These are phyloP conservation scores for Fusarium pseudonygamai DNA, from an alignment of 2,329 filamentous ascomycete species.

Conservation along the genomic window DNA sequence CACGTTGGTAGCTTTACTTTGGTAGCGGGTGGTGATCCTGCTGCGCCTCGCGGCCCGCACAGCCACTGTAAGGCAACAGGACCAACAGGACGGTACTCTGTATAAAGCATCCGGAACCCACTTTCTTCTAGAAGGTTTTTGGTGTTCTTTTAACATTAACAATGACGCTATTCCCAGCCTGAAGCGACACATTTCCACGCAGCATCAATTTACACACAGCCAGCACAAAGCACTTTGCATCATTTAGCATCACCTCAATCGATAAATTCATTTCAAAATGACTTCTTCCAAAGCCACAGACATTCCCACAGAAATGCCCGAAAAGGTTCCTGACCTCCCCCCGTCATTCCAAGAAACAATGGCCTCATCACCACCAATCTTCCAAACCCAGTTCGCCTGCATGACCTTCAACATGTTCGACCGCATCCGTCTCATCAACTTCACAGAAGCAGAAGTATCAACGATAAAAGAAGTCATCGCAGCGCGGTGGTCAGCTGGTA, in stretches of 20 bases:
- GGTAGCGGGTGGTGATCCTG: background rate
- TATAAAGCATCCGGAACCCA: background rate
- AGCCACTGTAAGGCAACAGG: background rate
- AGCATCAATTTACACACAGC: too few species aligned
- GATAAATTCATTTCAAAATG: background rate
- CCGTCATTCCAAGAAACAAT: constrained; percentile 26
- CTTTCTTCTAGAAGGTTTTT: background rate
- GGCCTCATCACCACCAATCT: background rate
- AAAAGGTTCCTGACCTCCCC: background rate
- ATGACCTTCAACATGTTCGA: constrained; percentile 7
- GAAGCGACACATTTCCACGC: background rate
- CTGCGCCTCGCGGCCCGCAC: background rate
- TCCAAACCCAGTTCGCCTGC: constrained; percentile 15
- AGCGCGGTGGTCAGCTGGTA: background rate
- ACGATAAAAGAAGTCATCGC: background rate
- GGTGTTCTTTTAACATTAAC: background rate
- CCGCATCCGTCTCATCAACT: constrained; percentile 19
- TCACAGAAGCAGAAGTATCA: background rate
- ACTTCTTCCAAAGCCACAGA: background rate
- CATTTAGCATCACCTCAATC: too few species aligned
- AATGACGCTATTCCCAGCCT: background rate
- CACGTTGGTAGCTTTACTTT: background rate
- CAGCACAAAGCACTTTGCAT: background rate
- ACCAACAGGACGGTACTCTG: background rate
- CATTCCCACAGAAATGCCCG: background rate